phyloP scores from a whole-genome alignment of 1,284 basidiomycete genomes.

The Ganoderma lingzhi region DNA sequence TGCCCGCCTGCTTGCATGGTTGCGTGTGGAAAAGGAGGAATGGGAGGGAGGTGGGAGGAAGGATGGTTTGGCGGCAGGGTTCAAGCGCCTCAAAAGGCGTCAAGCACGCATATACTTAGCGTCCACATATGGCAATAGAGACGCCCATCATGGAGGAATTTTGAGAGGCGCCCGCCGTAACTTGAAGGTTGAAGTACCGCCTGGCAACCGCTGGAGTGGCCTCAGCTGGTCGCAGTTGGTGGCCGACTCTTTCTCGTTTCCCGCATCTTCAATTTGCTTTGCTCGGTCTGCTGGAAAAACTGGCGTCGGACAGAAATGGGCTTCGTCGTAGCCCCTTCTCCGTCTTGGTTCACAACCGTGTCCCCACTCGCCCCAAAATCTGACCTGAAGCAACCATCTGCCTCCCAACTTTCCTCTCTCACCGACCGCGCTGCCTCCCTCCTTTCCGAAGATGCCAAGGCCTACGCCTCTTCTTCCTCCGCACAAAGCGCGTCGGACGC shows the following conservation, averaged over 20 bases:
- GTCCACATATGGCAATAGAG: background rate
- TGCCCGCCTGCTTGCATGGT: constrained; percentile 58
- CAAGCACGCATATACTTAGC: background rate
- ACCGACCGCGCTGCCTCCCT: constrained; percentile 58
- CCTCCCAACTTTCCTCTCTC: constrained; percentile 55
- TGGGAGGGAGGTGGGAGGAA: background rate
- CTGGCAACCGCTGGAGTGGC: background rate
- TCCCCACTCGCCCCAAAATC: constrained; percentile 40
- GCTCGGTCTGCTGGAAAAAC: no score
- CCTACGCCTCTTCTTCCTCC: constrained; percentile 52
- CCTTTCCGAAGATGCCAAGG: constrained; percentile 57
- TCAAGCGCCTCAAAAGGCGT: background rate
- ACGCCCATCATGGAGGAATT: background rate
- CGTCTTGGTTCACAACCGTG: constrained; percentile 67
- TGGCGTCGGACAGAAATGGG: constrained; percentile 14
- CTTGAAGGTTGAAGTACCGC: background rate
- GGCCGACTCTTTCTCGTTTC: background rate
- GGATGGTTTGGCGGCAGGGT: background rate
- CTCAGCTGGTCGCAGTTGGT: background rate
- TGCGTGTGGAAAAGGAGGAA: background rate
- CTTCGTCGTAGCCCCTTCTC: constrained; percentile 55
- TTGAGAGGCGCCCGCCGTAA: background rate
- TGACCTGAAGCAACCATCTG: constrained; percentile 45
- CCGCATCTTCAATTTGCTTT: background rate
- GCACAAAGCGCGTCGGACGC: constrained; percentile 69